Evolutionary conservation across 768 basidiomycete species (phyloP), one percentile per base, ranked within the genome.

Genomic region (Serendipita sp.): DNA sequence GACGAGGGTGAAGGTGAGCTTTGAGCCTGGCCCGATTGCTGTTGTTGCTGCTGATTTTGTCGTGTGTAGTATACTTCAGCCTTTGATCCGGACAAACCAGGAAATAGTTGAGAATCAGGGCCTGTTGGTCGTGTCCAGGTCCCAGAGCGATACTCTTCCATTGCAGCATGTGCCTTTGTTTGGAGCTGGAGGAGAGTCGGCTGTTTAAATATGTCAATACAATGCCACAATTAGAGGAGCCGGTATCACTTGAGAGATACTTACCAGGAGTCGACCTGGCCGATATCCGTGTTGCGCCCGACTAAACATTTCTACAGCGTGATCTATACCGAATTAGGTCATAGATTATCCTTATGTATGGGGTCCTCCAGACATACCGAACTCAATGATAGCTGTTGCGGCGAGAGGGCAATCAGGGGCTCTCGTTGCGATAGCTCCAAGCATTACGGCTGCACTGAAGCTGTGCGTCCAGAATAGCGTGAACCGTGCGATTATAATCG

Each of bases 391-490:
- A 0, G 89, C 88, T 11, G 85, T 85, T 13, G 81, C 77, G 0
- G 87, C 86, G 18, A 86, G 83, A 70, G 85, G 88, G 1, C 82
- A 85, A 44, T 77, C 77, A 3, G 89, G 89, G 2, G 85, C 83
- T 63, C 85, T 84, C 11, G 85, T 88, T 1, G 86, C 85, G n/a
- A 89, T 81, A 7, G 88, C 85, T 10, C 85, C 81, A 23, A 47
- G 1, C 28, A 66, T 63, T 68, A 85, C 85, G 66, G 84, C 74
- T 23, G 83, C 80, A 18, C 84, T 85, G 70, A 86, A 86, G 3
- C 80, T 81, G 70, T 86, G 84, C 1, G 84, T 85, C 86, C 86
- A 87, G 35, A 86, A 69, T 30, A 84, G 83, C 84, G 85, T 87
- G 69, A 85, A 84, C 46, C 85, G 76, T 38, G 82, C 79, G 63